Conservation (phyloP, 495 filamentous ascomycete genomes). For the Annulohypoxylon moriforme region DNA sequence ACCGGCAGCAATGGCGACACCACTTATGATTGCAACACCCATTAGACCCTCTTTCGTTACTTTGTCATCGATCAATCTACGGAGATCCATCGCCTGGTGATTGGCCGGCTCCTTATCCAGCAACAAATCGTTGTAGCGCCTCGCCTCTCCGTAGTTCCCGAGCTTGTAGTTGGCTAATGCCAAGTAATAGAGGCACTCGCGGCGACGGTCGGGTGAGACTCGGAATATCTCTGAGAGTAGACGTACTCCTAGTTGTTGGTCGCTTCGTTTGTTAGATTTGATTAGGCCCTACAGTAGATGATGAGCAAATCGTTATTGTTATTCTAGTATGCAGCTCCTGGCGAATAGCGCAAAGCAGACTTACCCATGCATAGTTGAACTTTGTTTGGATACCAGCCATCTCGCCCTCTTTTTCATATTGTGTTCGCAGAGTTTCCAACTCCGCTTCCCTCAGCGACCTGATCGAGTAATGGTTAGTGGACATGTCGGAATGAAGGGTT, state of each 20-base stretch:
- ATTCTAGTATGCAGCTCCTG: neutral
- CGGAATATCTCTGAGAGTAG: conserved; percentile 98
- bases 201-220: conserved; percentile 85
- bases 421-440: conserved; percentile 87
- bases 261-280: conserved; percentile 82
- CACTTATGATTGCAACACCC: conserved; percentile 96
- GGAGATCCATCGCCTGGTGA: conserved; percentile 86
- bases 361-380: conserved; percentile 99
- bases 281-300: conserved; percentile 78
- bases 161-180: conserved; percentile 97
- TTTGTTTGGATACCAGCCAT: conserved; percentile 98
- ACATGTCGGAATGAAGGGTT: neutral
- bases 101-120: conserved; percentile 90
- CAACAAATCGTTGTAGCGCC: conserved; percentile 91
- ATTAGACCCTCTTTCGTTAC: conserved; percentile 93
- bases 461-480: conserved; percentile 24
- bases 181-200: conserved; percentile 98
- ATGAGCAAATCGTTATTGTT: conserved; percentile 16
- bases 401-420: conserved; percentile 96
- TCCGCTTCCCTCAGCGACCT: conserved; percentile 91
- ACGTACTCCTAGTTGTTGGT: conserved; percentile 95
- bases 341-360: conserved; percentile 25
- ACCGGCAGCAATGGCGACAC: conserved; percentile 91
- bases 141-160: conserved; percentile 94
- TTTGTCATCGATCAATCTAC: conserved; percentile 90